Base-by-base conservation (phyloP, 345 rosid genomes). In the Pelargonium nanum region DNA sequence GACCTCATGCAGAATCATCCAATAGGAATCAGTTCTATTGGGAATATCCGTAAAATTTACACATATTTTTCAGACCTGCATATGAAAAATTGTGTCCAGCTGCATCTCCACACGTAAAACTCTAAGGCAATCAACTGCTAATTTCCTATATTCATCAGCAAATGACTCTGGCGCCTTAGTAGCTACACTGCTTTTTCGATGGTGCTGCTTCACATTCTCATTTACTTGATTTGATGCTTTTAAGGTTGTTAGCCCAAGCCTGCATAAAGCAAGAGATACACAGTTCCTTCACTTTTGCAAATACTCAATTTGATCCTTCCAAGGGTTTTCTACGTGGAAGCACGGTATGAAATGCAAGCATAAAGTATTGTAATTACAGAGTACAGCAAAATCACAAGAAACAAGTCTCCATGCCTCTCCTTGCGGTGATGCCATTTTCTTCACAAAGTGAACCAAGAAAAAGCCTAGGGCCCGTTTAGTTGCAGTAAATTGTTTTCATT, bases 71-170 rank as follows among this genome's bases (percentile, higher is more conserved):
- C 74, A 70, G 64, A 93, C 97, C 95, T 93, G 99, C 79, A 89
- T 68, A 78, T 87, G 95, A 74, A 87, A 93, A 75, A 90, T 68
- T 69, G 97, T 87, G 67, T 89, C 96, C 84, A 93, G 66, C 75
- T 87, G 96, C 97, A 89, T 93, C 84, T 93, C 99, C 23, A 93
- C 85, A 20, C 92, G 95, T 75, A 93, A 80, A 77, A 89, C 97
- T 75, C 89, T 93, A 34, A 93, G 76, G 80, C 99, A 93, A 70
- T 93, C 97, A 66, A 88, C 82, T 24, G 99, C 96, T 61, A 93
- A 85, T 79, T 85, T 89, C 70, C 99, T 79, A 68, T 87, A 93
- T 73, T 87, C 92, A 58, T 89, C 87, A 5, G 97, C 95, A 84
- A 85, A 84, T 40, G 89, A 80, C 26, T 84, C 78, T 63, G 90